Conservation (phyloP, 768 basidiomycete genomes). For the Leucosporidium creatinivorum region DNA sequence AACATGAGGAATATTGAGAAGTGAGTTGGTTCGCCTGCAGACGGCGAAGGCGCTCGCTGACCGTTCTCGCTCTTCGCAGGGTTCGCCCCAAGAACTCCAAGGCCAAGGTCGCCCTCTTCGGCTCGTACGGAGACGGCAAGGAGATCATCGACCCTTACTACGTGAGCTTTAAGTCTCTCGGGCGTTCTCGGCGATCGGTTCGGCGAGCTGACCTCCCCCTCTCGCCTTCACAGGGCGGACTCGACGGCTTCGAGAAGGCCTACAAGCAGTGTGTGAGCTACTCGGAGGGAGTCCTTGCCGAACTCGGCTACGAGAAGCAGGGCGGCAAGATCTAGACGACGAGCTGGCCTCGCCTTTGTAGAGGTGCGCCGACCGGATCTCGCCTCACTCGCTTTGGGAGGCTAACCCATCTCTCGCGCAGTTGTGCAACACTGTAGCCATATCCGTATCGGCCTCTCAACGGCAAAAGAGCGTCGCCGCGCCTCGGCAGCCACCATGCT, state of each 20-base stretch:
- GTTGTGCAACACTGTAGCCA: no score
- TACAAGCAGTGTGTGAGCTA: constrained; percentile 68
- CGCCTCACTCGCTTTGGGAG: no score
- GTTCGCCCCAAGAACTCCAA: constrained; percentile 49
- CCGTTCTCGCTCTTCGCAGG: constrained; percentile 16
- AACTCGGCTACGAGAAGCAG: constrained; percentile 13
- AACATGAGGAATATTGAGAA: constrained; percentile 60
- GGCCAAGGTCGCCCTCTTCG: constrained; percentile 68
- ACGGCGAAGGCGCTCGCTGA: not conserved
- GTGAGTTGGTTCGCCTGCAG: not conserved
- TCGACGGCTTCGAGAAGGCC: constrained; percentile 68
- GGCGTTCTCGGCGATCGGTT: constrained; percentile 32
- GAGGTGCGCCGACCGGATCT: no score
- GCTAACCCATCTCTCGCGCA: no score
- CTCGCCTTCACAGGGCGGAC: constrained; percentile 10
- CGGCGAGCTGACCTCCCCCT: not conserved
- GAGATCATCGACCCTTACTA: constrained; percentile 83
- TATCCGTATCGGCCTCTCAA: no score
- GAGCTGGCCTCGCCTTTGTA: no score
- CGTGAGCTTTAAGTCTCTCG: constrained; percentile 51
- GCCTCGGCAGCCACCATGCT: no score
- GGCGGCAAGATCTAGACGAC: no score
- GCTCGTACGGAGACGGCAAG: constrained; percentile 62
- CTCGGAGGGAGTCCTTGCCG: constrained; percentile 58
- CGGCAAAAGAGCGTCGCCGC: no score